Conservation (phyloP, 257 asterid genomes). For the Agastache rugosa region DNA sequence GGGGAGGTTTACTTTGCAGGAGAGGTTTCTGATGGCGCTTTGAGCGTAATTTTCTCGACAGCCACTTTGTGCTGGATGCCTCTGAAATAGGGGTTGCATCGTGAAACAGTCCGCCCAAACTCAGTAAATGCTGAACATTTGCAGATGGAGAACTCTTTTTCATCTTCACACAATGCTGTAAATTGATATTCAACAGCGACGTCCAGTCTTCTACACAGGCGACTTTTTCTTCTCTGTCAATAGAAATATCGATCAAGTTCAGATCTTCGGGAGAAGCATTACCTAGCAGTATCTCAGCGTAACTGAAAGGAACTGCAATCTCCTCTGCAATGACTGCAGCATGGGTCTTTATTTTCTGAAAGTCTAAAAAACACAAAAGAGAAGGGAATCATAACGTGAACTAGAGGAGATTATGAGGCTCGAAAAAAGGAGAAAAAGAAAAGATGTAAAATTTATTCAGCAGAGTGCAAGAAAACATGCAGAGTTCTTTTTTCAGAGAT, state of each 20-base stretch:
- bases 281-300: slow-evolving; percentile 59
- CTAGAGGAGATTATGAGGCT: neutral
- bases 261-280: slow-evolving; percentile 73
- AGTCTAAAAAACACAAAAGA: slow-evolving; percentile 52
- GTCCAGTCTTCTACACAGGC: slow-evolving; percentile 78
- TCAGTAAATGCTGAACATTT: slow-evolving; percentile 62
- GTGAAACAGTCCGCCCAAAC: slow-evolving; percentile 63
- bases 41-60: slow-evolving; percentile 81
- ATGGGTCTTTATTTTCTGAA: slow-evolving; percentile 82
- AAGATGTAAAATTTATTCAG: neutral
- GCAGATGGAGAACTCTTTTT: slow-evolving; percentile 60
- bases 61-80: slow-evolving; percentile 59
- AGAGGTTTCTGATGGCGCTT: slow-evolving; percentile 47
- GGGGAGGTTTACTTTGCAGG: slow-evolving; percentile 41
- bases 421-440: neutral
- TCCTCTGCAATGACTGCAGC: slow-evolving; percentile 81
- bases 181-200: slow-evolving; percentile 62
- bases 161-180: slow-evolving; percentile 70
- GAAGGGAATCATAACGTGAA: slow-evolving; percentile 27
- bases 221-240: slow-evolving; percentile 61
- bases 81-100: slow-evolving; percentile 44
- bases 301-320: slow-evolving; percentile 57
- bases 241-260: slow-evolving; percentile 71
- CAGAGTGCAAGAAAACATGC: slow-evolving; percentile 1
- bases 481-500: neutral